phyloP scores from a whole-genome alignment of 768 basidiomycete genomes.

The Lactarius akahatsu region DNA sequence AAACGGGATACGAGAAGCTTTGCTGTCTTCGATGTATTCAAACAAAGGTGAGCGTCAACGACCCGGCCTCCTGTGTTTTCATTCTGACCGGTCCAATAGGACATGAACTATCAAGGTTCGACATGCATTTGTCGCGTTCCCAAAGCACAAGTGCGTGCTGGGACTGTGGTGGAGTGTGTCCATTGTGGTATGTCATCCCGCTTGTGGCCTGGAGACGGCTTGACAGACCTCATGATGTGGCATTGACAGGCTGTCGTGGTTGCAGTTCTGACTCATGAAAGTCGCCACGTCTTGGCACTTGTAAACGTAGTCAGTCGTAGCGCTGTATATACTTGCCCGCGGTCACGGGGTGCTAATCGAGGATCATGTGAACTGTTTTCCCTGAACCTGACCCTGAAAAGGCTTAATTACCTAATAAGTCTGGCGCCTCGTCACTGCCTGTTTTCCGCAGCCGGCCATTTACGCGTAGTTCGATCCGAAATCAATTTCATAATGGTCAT shows the following conservation, averaged over 20 bases:
- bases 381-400: background rate
- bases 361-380: background rate
- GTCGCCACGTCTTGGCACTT: background rate
- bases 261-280: slow-evolving; percentile 83
- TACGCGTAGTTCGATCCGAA: background rate
- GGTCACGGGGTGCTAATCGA: background rate
- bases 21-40: slow-evolving; percentile 98
- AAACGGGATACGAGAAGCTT: slow-evolving; percentile 95
- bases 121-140: slow-evolving; percentile 98
- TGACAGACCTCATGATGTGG: slow-evolving; percentile 13
- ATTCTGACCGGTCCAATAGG: slow-evolving; percentile 46
- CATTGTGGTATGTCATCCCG: slow-evolving; percentile 77
- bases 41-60: slow-evolving; percentile 58
- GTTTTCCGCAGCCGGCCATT: background rate
- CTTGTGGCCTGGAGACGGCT: slow-evolving; percentile 17
- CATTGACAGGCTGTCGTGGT: slow-evolving; percentile 81
- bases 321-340: background rate
- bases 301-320: background rate
- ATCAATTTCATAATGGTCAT: background rate
- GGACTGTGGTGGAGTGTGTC: slow-evolving; percentile 93
- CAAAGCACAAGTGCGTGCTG: slow-evolving; percentile 85
- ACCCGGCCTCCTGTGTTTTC: background rate
- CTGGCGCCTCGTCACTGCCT: too few species aligned
- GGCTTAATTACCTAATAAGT: too few species aligned
- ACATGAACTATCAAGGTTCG: slow-evolving; percentile 99